Base-by-base conservation (phyloP, 2,329 filamentous ascomycete species). In the Clarireedia monteithiana region DNA sequence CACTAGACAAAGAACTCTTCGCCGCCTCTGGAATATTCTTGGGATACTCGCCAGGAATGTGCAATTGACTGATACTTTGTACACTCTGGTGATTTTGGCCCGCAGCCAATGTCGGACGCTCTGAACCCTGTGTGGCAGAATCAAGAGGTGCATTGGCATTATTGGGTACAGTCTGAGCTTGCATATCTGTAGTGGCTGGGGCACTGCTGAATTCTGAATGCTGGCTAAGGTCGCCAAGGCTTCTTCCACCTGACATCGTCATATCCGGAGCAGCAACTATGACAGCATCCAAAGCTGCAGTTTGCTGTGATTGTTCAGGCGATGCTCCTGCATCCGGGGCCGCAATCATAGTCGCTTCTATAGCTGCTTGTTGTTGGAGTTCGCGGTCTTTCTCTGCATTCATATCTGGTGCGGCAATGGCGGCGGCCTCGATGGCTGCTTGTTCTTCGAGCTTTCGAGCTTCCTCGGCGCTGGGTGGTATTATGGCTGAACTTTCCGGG, bases 21-120 rank as follows among this genome's bases (percentile, higher is more conserved):
- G 17, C 26, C 27, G 47, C 24, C 6, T 57, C 50, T 30, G 39
- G 38, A 27, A 23, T 49, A 9, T 12, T 34, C 38, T 45, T 59
- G 3, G 67, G 67, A 55, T 56, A 69, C 46, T 67, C 67, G 3
- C 67, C 67, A 3, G 67, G 67, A 42, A 69, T 61, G 57, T 69
- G 67, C 14, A 69, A 59, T 39, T 68, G 62, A 23, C 61, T 64
- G 34, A 68, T 63, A 46, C 62, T 68, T 42, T 59, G 52, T 5
- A 60, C 62, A 45, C 64, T 67, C 10, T 60, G 49, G 55, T 67
- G 62, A 36, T 62, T 65, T 38, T 63, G 61, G 15, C 61, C 62
- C 12, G 61, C 59, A 26, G 62, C 59, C 12, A 67, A 51, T 10
- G 51, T 46, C 23, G 66, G 66, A 42, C 62, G 51, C n/a, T 36